A percentile compares a stretch with the other conserved stretches of the same genome.
phyloP scores from a whole-genome alignment of 2,329 filamentous ascomycete genomes.

The Fusarium piperis region DNA sequence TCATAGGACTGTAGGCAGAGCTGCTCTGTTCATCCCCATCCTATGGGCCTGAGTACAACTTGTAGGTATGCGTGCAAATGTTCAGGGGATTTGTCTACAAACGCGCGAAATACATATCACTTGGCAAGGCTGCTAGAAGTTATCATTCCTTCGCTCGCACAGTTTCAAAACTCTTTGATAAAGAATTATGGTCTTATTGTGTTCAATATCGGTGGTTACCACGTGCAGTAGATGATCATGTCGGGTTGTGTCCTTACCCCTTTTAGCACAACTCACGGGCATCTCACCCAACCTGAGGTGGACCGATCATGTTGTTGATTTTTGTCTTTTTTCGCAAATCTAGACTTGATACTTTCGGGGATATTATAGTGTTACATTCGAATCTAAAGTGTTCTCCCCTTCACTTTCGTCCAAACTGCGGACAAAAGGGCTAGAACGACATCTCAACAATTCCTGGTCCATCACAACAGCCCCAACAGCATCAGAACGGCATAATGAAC shows the following conservation, averaged over 20 bases:
- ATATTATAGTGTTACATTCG: not conserved
- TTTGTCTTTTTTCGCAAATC: not conserved
- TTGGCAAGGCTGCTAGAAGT: no score
- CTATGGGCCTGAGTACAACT: no score
- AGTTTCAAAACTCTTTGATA: not conserved
- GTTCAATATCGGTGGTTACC: not conserved
- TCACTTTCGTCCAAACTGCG: not conserved
- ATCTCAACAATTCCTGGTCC: not conserved
- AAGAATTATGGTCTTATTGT: accelerated
- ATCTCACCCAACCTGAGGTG: not conserved
- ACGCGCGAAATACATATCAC: no score
- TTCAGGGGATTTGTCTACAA: no score
- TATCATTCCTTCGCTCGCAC: no score
- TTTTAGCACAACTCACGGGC: not conserved
- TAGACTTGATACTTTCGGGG: accelerated
- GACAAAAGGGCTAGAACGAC: not conserved
- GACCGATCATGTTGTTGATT: not conserved
- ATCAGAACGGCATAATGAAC: not conserved
- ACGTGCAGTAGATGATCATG: not conserved
- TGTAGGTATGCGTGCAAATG: no score
- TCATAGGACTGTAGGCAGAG: no score
- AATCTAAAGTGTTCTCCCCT: not conserved
- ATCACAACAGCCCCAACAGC: not conserved
- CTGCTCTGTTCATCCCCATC: no score
- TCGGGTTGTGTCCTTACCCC: not conserved